Percentiles rank a stretch among this genome's conserved stretches.
These are phyloP conservation scores for Ganoderma leucocontextum DNA, from an alignment of 1,284 basidiomycete genomes.

Conservation along the genomic window DNA sequence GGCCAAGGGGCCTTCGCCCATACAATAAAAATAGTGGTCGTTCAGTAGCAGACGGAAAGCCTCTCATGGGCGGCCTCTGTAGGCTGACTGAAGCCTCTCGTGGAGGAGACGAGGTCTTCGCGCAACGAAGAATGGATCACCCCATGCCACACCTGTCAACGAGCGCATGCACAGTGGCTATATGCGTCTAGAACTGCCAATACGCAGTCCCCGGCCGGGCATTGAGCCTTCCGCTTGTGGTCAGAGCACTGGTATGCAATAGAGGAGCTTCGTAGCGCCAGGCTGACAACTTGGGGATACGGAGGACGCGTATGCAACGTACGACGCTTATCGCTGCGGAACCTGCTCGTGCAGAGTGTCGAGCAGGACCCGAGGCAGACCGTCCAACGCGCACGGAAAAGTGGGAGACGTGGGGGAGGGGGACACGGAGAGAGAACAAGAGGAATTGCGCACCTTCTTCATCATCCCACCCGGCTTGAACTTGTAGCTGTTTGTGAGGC, in stretches of 20 bases:
- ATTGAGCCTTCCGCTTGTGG: not conserved
- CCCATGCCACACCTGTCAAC: conserved; percentile 2
- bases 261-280: conserved; percentile 2
- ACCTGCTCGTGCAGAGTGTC: conserved; percentile 6
- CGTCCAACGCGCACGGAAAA: not conserved
- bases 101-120: not conserved
- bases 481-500: conserved; percentile 89
- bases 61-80: conserved; percentile 3
- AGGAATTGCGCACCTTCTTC: conserved; percentile 80
- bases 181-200: conserved; percentile 7
- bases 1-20: not conserved
- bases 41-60: not conserved
- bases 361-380: conserved; percentile 8
- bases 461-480: conserved; percentile 92
- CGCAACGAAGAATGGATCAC: not conserved
- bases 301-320: conserved; percentile 11
- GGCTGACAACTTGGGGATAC: not conserved
- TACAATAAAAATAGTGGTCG: not conserved
- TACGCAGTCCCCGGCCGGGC: not conserved
- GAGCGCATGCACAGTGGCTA: not conserved
- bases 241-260: not conserved
- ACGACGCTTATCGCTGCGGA: conserved; percentile 23
- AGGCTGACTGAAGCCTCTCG: not conserved
- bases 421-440: not conserved
- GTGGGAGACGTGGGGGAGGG: not conserved